Evolutionary conservation across 1,284 basidiomycete genomes (phyloP).

Genomic region (Boletus sp.): DNA sequence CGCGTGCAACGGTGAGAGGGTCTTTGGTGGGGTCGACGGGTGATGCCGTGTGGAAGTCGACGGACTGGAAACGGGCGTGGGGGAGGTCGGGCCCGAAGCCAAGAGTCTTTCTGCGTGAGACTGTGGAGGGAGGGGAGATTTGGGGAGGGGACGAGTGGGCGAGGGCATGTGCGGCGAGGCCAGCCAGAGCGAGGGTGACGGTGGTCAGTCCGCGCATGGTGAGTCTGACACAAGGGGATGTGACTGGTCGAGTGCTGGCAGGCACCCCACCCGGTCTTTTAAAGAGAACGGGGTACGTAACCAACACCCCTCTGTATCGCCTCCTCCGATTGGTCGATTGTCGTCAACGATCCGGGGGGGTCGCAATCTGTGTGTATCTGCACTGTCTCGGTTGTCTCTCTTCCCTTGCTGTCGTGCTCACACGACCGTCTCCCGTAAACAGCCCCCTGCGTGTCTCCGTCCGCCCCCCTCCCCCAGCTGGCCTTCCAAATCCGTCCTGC

Average conservation of each 20-base stretch:
- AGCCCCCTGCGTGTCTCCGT: too few relatives aligned
- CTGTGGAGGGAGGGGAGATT: too few relatives aligned
- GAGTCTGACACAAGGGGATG: background rate
- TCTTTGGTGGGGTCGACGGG: conserved; percentile 37
- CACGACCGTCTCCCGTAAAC: conserved; percentile 1
- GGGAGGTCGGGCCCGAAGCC: conserved; percentile 75
- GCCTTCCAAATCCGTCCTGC: conserved; percentile 2
- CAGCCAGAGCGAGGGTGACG: conserved; percentile 34
- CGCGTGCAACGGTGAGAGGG: conserved; percentile 56
- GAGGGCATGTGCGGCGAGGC: conserved; percentile 34
- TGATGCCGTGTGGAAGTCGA: conserved; percentile 34
- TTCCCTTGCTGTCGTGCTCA: background rate
- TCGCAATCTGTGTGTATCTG: conserved; percentile 15
- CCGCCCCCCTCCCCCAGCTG: conserved; percentile 1
- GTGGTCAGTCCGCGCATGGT: conserved; percentile 35
- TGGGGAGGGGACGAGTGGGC: conserved; percentile 24
- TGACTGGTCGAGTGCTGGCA: background rate
- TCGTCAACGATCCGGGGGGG: conserved; percentile 18
- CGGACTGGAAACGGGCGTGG: conserved; percentile 63
- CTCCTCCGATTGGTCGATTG: conserved; percentile 19
- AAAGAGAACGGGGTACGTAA: conserved; percentile 19
- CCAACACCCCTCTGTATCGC: conserved; percentile 3
- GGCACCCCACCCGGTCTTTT: conserved; percentile 10
- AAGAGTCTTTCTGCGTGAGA: conserved; percentile 61
- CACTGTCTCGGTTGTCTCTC: conserved; percentile 8